phyloP scores from a whole-genome alignment of 768 basidiomycete genomes.

The Epithele typhae region DNA sequence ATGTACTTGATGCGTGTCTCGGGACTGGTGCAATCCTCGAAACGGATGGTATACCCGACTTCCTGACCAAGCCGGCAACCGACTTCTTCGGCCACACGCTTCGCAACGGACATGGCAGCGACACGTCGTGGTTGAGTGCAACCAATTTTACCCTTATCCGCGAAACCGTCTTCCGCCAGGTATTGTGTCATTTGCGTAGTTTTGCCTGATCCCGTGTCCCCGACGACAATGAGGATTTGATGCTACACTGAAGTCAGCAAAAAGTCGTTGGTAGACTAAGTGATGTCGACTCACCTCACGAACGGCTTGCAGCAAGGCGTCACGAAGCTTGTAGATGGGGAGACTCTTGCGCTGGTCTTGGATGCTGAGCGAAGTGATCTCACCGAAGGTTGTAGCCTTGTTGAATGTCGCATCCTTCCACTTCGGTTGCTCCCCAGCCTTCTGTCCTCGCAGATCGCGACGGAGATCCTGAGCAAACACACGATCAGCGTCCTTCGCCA shows the following conservation, averaged over 20 bases:
- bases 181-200: conserved; percentile 99
- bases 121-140: conserved; percentile 99
- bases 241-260: conserved; percentile 48
- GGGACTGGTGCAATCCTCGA: conserved; percentile 98
- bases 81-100: conserved; percentile 97
- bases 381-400: conserved; percentile 94
- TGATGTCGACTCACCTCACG: conserved; percentile 61
- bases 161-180: conserved; percentile 90
- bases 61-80: conserved; percentile 96
- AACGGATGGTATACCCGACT: conserved; percentile 98
- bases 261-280: not conserved
- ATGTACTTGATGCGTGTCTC: conserved; percentile 99
- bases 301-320: conserved; percentile 86
- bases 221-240: conserved; percentile 96
- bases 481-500: conserved; percentile 84
- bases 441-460: conserved; percentile 76
- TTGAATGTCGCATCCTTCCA: conserved; percentile 95
- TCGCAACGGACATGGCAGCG: conserved; percentile 98
- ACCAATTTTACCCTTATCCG: conserved; percentile 87
- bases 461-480: conserved; percentile 93
- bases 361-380: conserved; percentile 85
- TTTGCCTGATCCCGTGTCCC: conserved; percentile 98
- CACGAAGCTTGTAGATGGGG: conserved; percentile 94
- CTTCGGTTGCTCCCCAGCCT: conserved; percentile 74
- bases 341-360: conserved; percentile 89